phyloP scores from a whole-genome alignment of 148 eudicot species.

The Bassia scoparia region DNA sequence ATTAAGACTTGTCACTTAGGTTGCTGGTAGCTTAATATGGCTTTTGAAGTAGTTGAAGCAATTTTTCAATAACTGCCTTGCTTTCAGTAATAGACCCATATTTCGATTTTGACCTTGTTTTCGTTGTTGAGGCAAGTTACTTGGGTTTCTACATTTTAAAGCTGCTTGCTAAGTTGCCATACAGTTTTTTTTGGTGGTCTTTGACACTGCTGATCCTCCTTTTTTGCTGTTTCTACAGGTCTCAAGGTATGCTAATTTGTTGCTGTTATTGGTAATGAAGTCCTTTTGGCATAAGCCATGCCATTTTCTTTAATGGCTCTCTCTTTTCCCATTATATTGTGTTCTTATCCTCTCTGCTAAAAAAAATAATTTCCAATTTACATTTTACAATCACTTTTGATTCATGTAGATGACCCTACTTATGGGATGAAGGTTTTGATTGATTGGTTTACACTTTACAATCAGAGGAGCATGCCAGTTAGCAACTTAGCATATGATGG shows the following conservation, averaged over 20 bases:
- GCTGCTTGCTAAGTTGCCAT: constrained; percentile 1
- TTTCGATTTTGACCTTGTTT: not conserved
- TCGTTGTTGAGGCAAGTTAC: not conserved
- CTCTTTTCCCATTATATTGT: not conserved
- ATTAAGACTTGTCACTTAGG: not conserved
- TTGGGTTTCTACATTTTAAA: not conserved
- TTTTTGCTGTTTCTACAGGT: constrained; percentile 51
- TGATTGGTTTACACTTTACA: no score
- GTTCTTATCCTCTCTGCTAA: not conserved
- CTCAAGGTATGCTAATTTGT: constrained; percentile 54
- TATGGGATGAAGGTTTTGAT: no score
- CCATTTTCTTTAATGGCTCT: not conserved
- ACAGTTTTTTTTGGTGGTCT: not conserved
- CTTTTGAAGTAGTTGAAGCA: not conserved
- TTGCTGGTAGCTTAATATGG: not conserved
- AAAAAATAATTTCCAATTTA: not conserved
- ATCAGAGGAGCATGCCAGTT: no score
- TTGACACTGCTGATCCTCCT: constrained; percentile 2
- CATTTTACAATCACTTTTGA: no score
- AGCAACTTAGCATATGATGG: no score
- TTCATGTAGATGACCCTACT: no score
- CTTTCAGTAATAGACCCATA: not conserved
- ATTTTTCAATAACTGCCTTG: not conserved
- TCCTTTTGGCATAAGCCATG: not conserved
- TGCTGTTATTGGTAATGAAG: constrained; percentile 13